These are phyloP conservation scores for Xylariaceae sp. DNA, from an alignment of 2,329 filamentous ascomycete genomes.

Conservation along the genomic window DNA sequence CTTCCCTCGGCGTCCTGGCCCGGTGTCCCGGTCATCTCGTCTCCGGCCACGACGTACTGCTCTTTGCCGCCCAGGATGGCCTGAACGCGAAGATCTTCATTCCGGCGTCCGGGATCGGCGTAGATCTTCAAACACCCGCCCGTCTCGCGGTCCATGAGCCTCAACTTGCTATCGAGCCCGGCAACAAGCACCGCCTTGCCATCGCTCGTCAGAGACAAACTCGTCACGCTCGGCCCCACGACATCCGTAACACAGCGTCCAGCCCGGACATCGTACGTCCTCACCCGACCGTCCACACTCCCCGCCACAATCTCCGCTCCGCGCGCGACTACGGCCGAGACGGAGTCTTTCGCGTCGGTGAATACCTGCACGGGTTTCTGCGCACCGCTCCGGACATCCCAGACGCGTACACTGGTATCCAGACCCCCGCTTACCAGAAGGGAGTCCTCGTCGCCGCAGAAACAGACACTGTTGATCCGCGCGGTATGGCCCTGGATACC, in stretches of 20 bases:
- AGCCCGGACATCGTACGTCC: conserved; percentile 77
- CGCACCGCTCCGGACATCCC: conserved; percentile 56
- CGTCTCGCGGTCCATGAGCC: conserved; percentile 72
- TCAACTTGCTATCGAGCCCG: conserved; percentile 67
- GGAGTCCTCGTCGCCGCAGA: conserved; percentile 61
- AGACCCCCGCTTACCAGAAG: conserved; percentile 69
- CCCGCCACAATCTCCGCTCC: conserved; percentile 61
- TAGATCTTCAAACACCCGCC: conserved; percentile 72
- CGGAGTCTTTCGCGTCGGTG: conserved; percentile 64
- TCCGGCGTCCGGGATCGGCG: conserved; percentile 50
- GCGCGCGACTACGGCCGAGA: conserved; percentile 46
- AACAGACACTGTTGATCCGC: conserved; percentile 59
- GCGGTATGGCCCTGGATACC: conserved; percentile 58
- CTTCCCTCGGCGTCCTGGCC: conserved; percentile 45
- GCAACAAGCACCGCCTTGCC: conserved; percentile 70
- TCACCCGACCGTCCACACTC: conserved; percentile 77
- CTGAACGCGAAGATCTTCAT: conserved; percentile 68
- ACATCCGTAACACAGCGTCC: conserved; percentile 67
- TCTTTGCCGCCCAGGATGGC: conserved; percentile 71
- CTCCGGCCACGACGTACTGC: conserved; percentile 72
- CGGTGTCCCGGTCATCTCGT: conserved; percentile 51
- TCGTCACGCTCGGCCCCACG: conserved; percentile 67
- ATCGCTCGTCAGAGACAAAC: conserved; percentile 63
- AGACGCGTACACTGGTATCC: conserved; percentile 70
- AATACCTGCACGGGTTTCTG: conserved; percentile 67